Conservation (phyloP, 805 yeast species). For the Candida yuanshanica region DNA sequence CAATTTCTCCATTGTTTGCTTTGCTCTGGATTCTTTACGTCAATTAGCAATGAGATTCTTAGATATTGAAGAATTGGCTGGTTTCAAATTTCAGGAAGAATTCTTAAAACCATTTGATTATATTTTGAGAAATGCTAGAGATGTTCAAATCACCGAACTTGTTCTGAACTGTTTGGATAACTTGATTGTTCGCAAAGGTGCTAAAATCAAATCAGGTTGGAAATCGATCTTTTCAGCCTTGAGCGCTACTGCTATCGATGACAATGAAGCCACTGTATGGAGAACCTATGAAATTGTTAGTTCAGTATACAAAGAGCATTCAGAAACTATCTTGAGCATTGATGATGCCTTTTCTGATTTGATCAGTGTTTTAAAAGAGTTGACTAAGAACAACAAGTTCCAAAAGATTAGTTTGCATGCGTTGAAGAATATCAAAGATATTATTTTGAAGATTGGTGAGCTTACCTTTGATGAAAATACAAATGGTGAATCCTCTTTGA, state of each 20-base stretch:
- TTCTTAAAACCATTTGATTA: constrained; percentile 87
- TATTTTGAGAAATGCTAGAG: constrained; percentile 61
- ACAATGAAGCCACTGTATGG: constrained; percentile 51
- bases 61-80: constrained; percentile 89
- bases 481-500: constrained; percentile 13
- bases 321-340: constrained; percentile 59
- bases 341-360: constrained; percentile 59
- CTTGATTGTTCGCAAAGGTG: constrained; percentile 72
- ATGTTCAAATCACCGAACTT: constrained; percentile 75
- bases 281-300: constrained; percentile 61
- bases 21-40: constrained; percentile 90
- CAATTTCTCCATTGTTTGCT: constrained; percentile 71
- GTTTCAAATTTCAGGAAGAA: constrained; percentile 92
- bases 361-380: constrained; percentile 68
- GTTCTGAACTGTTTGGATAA: constrained; percentile 84
- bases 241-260: constrained; percentile 62
- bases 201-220: constrained; percentile 90
- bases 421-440: constrained; percentile 60
- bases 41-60: constrained; percentile 90
- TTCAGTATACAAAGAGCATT: constrained; percentile 54
- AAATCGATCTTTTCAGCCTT: constrained; percentile 76
- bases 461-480: constrained; percentile 27
- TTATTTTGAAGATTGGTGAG: constrained; percentile 55
- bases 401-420: constrained; percentile 80
- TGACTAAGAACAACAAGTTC: constrained; percentile 78